Conservation (phyloP, 2,329 filamentous ascomycete species). For the Aspergillus bombycis region DNA sequence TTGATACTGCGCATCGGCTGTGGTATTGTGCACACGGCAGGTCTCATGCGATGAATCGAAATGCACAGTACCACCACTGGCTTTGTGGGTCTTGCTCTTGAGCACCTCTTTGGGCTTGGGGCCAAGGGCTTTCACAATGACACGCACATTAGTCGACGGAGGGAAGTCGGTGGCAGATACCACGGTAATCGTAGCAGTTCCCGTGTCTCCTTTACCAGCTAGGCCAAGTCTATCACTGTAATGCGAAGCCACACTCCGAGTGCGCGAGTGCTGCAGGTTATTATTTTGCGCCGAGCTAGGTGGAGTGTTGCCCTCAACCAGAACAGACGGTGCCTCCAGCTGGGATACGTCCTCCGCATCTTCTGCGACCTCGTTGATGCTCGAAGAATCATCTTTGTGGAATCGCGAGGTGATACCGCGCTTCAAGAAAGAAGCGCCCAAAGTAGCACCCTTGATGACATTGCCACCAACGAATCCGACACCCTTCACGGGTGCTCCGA, state of each 20-base stretch:
- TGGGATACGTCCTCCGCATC: constrained; percentile 22
- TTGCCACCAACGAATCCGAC: constrained; percentile 79
- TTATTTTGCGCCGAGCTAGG: constrained; percentile 24
- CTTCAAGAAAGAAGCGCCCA: constrained; percentile 89
- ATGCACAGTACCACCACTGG: constrained; percentile 62
- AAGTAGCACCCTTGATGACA: constrained; percentile 86
- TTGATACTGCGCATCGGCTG: constrained; percentile 83
- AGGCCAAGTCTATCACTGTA: constrained; percentile 56
- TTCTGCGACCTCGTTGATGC: constrained; percentile 28
- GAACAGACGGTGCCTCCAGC: constrained; percentile 26
- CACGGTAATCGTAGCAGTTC: constrained; percentile 79
- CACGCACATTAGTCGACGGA: constrained; percentile 74
- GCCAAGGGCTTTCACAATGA: constrained; percentile 68
- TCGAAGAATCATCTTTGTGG: constrained; percentile 51
- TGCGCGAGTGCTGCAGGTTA: constrained; percentile 49
- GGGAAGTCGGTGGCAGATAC: constrained; percentile 79
- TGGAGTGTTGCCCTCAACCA: constrained; percentile 33
- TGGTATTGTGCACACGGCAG: constrained; percentile 72
- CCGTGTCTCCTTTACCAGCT: constrained; percentile 62
- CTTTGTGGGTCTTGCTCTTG: constrained; percentile 91
- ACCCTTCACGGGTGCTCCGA: constrained; percentile 94
- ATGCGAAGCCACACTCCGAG: constrained; percentile 53
- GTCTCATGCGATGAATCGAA: constrained; percentile 70
- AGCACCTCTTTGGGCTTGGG: constrained; percentile 76
- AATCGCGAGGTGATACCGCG: constrained; percentile 69